Percentiles rank a stretch among this genome's conserved stretches.
phyloP scores from a whole-genome alignment of 2,329 filamentous ascomycete genomes.

The Rhynchosporium agropyri region DNA sequence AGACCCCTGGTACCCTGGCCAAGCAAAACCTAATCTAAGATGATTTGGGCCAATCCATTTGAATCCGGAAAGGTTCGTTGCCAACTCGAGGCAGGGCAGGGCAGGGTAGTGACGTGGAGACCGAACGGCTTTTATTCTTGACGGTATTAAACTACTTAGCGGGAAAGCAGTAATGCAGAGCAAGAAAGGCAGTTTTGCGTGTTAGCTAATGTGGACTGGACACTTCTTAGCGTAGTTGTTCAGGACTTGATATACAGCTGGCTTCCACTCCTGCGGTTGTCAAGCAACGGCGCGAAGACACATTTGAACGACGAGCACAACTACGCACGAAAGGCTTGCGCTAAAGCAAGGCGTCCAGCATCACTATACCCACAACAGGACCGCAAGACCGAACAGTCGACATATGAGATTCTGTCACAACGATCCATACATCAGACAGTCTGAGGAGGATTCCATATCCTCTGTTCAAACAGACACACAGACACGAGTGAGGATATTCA shows the following conservation, averaged over 20 bases:
- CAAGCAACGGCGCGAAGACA: too few species aligned
- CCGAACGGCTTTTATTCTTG: conserved; percentile 2
- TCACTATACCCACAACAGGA: background rate
- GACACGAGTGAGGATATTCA: background rate
- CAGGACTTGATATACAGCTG: conserved; percentile 16
- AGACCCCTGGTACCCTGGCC: background rate
- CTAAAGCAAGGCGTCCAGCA: too few species aligned
- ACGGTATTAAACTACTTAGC: background rate
- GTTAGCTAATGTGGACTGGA: background rate
- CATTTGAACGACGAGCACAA: too few species aligned
- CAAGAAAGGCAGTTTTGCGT: background rate
- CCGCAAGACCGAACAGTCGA: background rate
- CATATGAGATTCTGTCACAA: background rate
- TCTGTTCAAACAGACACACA: background rate
- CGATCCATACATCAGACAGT: background rate
- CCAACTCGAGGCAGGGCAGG: background rate
- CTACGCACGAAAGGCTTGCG: too few species aligned
- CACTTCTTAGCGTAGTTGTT: background rate
- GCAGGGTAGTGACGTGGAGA: background rate
- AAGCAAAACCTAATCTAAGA: conserved; percentile 20
- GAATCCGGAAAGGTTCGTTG: background rate
- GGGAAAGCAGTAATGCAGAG: background rate
- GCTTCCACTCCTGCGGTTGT: background rate
- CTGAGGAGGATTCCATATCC: background rate
- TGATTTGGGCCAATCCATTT: conserved; percentile 3